Evolutionary conservation across 2,329 filamentous ascomycete genomes (phyloP), one percentile per base, ranked within the genome.

Genomic region (Penicillium palitans): DNA sequence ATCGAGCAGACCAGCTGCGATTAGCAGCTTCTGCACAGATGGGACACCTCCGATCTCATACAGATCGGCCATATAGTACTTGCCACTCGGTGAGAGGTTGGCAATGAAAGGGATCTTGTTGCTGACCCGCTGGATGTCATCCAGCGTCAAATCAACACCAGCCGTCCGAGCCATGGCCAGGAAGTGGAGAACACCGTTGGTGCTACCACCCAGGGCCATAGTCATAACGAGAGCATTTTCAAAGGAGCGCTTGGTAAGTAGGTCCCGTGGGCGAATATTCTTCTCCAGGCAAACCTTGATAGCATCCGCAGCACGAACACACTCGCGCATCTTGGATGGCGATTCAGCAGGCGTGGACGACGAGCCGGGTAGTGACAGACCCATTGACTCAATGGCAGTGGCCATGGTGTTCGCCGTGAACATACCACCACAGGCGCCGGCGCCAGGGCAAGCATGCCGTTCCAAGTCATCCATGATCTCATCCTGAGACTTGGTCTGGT

Each of bases 371-470:
- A 96, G 81, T 0, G 87, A 87, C 31, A 96, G 81, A 29, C 92
- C 92, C 83, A 96, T 91, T 42, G 90, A 90, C 79, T 96, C 91
- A 63, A 96, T 91, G 15, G 90, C 90, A 0, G 90, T 93, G 4
- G 91, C 90, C 90, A 96, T 93, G 25, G 91, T 96, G 77, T 96
- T 96, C 63, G 92, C 92, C 0, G 92, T 96, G 78, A 92, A 96
- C 92, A 96, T 96, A 19, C 93, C 91, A 47, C 91, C 91, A 63
- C 91, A 96, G 1, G 90, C 92, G 31, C 91, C 91, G 2, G 86
- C 85, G 9, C 87, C 86, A 1, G 89, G 89, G 72, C 92, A 96
- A 2, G 91, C 87, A 69, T 95, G 84, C 62, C 80, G 81, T 78
- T 93, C 90, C 49, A 96, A 86, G 72, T 97, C 93, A 29, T 89